phyloP scores from a whole-genome alignment of 352 stramenopile genomes.

The Globisporangium viniferum region DNA sequence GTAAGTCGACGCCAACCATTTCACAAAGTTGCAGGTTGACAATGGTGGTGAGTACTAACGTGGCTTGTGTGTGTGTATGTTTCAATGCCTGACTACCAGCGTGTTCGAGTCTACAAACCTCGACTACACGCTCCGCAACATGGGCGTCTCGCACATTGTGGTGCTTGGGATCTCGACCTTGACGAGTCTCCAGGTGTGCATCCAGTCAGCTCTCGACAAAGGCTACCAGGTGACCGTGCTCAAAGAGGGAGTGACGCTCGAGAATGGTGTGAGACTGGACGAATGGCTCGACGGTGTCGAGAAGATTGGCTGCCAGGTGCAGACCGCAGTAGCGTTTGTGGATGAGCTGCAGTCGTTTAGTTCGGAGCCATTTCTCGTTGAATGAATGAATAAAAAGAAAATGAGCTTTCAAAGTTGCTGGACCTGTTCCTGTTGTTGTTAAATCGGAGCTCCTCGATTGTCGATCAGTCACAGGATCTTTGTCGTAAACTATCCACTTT shows the following conservation, averaged over 20 bases:
- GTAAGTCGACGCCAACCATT: constrained; percentile 28
- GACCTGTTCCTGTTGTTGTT: background rate
- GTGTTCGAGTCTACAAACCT: constrained; percentile 88
- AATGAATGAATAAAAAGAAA: background rate
- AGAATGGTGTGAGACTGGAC: constrained; percentile 6
- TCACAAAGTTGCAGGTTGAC: background rate
- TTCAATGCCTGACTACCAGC: constrained; percentile 25
- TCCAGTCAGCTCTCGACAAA: constrained; percentile 83
- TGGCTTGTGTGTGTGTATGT: constrained; percentile 5
- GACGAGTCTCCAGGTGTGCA: constrained; percentile 72
- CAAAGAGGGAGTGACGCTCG: constrained; percentile 56
- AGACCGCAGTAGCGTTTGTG: constrained; percentile 26
- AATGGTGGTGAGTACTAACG: background rate
- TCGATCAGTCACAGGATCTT: background rate
- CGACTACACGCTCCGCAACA: constrained; percentile 87
- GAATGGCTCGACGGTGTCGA: constrained; percentile 25
- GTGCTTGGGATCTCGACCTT: constrained; percentile 82
- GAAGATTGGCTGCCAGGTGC: constrained; percentile 31
- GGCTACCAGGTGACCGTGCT: constrained; percentile 87
- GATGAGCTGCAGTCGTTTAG: constrained; percentile 36
- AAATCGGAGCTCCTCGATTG: background rate
- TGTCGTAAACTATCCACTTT: background rate
- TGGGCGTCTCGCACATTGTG: constrained; percentile 84
- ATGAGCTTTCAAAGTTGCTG: background rate
- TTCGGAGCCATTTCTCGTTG: constrained; percentile 3